Evolutionary conservation across 1,139 yeast species (phyloP).

Genomic region (Yamadazyma dendronema): DNA sequence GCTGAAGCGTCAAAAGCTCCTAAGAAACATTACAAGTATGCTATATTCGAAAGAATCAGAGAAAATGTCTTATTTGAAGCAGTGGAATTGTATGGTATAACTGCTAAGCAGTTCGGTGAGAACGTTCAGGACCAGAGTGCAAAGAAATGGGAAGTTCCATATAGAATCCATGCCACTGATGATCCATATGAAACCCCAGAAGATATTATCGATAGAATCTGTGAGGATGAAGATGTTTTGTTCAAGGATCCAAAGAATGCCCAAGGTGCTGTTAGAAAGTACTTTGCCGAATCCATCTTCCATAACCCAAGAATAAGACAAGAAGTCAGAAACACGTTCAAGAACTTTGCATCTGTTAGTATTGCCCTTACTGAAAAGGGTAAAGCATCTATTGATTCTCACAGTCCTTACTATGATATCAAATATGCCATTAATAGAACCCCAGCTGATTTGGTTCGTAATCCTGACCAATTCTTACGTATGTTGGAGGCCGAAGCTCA

Average conservation of each 20-base stretch:
- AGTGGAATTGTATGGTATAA: constrained; percentile 72
- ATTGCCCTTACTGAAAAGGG: constrained; percentile 88
- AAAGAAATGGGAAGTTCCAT: constrained; percentile 44
- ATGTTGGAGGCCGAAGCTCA: constrained; percentile 87
- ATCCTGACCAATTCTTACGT: constrained; percentile 80
- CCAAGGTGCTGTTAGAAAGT: constrained; percentile 69
- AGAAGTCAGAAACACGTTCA: constrained; percentile 68
- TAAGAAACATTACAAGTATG: constrained; percentile 70
- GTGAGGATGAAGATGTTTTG: constrained; percentile 54
- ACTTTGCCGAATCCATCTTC: constrained; percentile 75
- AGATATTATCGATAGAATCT: constrained; percentile 56
- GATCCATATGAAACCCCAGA: constrained; percentile 67
- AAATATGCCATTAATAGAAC: constrained; percentile 86
- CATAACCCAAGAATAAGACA: constrained; percentile 81
- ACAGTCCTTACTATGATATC: constrained; percentile 82
- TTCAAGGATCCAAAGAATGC: constrained; percentile 64
- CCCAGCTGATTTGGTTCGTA: constrained; percentile 65
- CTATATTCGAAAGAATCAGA: constrained; percentile 74
- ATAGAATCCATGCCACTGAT: constrained; percentile 73
- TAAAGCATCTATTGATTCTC: constrained; percentile 70
- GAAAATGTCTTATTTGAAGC: constrained; percentile 65
- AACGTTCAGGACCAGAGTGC: constrained; percentile 65
- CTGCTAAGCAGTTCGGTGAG: constrained; percentile 79
- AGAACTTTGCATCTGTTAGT: constrained; percentile 66
- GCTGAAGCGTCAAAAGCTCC: constrained; percentile 12